Evolutionary conservation across 1,139 yeast species (phyloP), one percentile per base, ranked within the genome.

Genomic region (Geotrichum candidum): DNA sequence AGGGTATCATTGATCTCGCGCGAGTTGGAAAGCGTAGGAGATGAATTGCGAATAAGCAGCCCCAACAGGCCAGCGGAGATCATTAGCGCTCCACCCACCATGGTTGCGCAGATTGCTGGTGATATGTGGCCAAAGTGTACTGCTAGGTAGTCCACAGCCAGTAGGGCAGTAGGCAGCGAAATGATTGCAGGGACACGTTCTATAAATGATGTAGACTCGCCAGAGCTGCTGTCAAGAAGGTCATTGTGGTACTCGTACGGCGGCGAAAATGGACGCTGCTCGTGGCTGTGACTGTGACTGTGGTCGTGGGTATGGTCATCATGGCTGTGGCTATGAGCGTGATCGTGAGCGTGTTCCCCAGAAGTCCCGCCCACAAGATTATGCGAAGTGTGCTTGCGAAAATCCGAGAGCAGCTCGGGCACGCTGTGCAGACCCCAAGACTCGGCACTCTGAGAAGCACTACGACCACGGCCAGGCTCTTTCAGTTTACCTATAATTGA

Each of bases 391-490:
- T 75, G 77, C 38, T 76, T 65, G 58, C 74, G 74, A 64, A 75
- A 75, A 61, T 75, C 78, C 11, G 72, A 70, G 41, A 75, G 69
- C 68, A 75, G 68, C 15, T 70, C 70, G 1, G 78, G 78, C 13
- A 75, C 78, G n/a, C 75, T 71, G 63, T 68, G 75, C 46, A 75
- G 67, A 25, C 78, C 78, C 78, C 78, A 75, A 10, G 60, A 51
- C 48, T 62, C 62, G 13, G 59, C 57, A 11, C 53, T 53, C 13
- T 52, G 54, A 10, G 62, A 60, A 4, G 45, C 57, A 45, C 57
- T 60, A n/a, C 62, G 55, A n/a, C 27, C 33, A 25, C 59, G 52
- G 13, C n/a, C 52, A 23, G 53, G 53, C 29, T 51, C 27, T 13
- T 53, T 57, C 18, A 60, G 23, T 22, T 45, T 35, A n/a, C 45